Evolutionary conservation across 2,329 filamentous ascomycete genomes (phyloP), one percentile per base, ranked within the genome.

Genomic region (Sporothrix globosa): DNA sequence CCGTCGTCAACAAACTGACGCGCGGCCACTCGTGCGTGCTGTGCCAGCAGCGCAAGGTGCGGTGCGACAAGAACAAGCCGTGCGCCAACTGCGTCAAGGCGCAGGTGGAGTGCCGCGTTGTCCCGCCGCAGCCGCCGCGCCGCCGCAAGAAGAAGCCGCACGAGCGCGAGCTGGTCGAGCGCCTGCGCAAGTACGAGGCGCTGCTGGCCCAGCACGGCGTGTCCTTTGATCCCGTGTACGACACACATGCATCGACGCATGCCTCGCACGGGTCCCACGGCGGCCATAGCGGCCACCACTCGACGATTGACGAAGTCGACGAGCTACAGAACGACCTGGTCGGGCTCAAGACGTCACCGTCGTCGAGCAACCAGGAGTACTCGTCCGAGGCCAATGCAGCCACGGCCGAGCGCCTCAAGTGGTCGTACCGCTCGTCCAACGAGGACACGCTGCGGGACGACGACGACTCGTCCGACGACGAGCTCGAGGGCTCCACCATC

Each of bases 21-120:
- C 82, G 86, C 66, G 86, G 86, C 71, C 86, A 87, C 72, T 87
- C 86, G 72, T 95, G 92, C 76, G 84, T 92, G 17, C 83, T 89
- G 24, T 95, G 92, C 76, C 91, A 93, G 77, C 90, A 91, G 77
- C 87, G 90, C 72, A 93, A 93, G 78, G 86, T 93, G 54, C 89
- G 89, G 72, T 93, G 91, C 79, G 88, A 92, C 78, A 90, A 90
- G 79, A 87, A 85, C 74, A 89, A 89, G 78, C 91, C 91, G 19
- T 93, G 91, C 76, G 83, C 85, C 75, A 90, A 90, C 79, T 92
- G 91, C 76, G 81, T 88, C 77, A 90, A 86, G 78, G 84, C 86
- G 68, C 80, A 83, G 27, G 85, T 85, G 44, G 86, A 91, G 74
- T 93, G 89, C 77, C 83, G 84, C 50, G 86, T 89, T 9, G 79